Conservation (phyloP, 768 basidiomycete genomes). For the Leccinum subgranulosum region DNA sequence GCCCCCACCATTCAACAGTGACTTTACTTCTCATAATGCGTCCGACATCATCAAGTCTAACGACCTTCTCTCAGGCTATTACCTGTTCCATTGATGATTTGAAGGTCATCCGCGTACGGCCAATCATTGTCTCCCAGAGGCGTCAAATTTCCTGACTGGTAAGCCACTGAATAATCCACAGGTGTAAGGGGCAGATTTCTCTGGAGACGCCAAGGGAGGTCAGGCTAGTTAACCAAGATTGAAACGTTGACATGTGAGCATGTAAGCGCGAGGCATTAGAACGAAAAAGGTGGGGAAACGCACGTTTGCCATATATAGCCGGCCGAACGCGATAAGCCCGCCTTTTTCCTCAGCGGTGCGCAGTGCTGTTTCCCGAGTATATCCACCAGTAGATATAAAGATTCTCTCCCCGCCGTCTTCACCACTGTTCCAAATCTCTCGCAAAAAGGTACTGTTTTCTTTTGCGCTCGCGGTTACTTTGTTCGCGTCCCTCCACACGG, state of each 20-base stretch:
- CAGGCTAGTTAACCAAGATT: background rate
- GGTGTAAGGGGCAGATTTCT: background rate
- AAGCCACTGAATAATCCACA: background rate
- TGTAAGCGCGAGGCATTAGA: background rate
- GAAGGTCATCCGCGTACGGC: background rate
- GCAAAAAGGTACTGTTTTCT: slow-evolving; percentile 42
- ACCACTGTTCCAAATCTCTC: slow-evolving; percentile 39
- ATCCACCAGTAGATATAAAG: background rate
- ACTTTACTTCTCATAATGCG: too few species aligned
- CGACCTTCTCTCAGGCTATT: background rate
- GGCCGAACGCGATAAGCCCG: slow-evolving; percentile 26
- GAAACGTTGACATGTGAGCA: background rate
- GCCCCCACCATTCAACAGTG: too few species aligned
- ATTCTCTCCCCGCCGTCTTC: background rate
- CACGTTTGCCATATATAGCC: slow-evolving; percentile 1
- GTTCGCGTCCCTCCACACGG: slow-evolving; percentile 15
- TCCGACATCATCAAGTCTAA: background rate
- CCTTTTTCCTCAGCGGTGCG: slow-evolving; percentile 29
- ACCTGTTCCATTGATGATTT: background rate
- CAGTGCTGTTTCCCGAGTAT: slow-evolving; percentile 26
- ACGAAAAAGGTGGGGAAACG: background rate
- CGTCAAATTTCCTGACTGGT: background rate
- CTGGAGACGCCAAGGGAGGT: background rate
- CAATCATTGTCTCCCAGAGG: background rate
- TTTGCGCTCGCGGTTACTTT: background rate